Conservation (phyloP, 2,329 filamentous ascomycete genomes). For the Pseudopyricularia cyperi region DNA sequence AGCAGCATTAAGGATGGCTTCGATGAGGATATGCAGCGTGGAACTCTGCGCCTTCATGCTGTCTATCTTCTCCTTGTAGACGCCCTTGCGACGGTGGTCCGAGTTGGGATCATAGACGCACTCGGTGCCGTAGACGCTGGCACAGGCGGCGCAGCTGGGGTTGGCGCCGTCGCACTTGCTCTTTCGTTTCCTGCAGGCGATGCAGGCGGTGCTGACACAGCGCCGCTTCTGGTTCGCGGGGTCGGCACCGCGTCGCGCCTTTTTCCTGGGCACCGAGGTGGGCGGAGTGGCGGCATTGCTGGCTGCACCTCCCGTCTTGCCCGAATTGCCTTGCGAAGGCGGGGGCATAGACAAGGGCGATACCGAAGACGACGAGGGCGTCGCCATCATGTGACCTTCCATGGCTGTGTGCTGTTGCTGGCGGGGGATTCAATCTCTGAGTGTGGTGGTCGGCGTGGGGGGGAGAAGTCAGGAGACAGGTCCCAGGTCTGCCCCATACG, state of each 20-base stretch:
- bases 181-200: conserved; percentile 67
- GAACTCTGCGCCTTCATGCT: conserved; percentile 75
- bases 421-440: background rate
- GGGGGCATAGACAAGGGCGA: background rate
- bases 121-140: conserved; percentile 80
- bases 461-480: too few species aligned
- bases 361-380: background rate
- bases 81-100: conserved; percentile 89
- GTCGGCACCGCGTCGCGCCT: conserved; percentile 34
- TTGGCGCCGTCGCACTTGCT: conserved; percentile 86
- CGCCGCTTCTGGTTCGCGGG: conserved; percentile 48
- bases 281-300: background rate
- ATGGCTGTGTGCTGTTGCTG: background rate
- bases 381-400: background rate
- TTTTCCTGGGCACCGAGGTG: conserved; percentile 26
- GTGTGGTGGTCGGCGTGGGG: background rate
- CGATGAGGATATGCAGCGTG: conserved; percentile 82
- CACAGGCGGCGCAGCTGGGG: conserved; percentile 89
- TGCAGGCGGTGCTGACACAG: conserved; percentile 65
- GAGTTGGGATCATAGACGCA: conserved; percentile 95
- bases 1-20: conserved; percentile 80
- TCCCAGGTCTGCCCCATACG: too few species aligned
- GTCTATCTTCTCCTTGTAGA: conserved; percentile 89
- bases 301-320: background rate
- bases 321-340: background rate